Evolutionary conservation across 352 stramenopile genomes (phyloP).

Genomic region (Pythium dissimile): DNA sequence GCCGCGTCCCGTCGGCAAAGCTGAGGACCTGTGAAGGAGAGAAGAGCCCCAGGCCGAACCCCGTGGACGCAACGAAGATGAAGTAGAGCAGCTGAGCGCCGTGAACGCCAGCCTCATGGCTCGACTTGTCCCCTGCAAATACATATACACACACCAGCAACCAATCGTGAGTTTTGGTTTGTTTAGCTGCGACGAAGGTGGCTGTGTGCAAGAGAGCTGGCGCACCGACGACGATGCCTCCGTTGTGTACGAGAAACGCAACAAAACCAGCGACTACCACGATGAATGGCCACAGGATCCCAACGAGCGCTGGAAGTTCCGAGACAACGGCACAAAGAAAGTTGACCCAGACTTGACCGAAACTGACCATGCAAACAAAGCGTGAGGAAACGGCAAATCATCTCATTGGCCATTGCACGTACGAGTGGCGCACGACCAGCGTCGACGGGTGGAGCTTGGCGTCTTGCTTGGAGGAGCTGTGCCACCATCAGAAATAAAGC

Average conservation of each 20-base stretch:
- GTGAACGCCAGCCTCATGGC: slow-evolving; percentile 75
- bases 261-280: slow-evolving; percentile 49
- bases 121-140: slow-evolving; percentile 71
- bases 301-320: slow-evolving; percentile 49
- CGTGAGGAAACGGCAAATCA: neutral
- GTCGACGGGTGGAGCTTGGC: slow-evolving; percentile 8
- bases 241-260: slow-evolving; percentile 68
- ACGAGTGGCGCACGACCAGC: slow-evolving; percentile 11
- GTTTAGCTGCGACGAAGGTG: too few species aligned
- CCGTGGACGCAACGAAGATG: slow-evolving; percentile 50
- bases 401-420: neutral
- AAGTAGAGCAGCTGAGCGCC: slow-evolving; percentile 79
- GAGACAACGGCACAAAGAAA: slow-evolving; percentile 52
- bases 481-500: neutral
- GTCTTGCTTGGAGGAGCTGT: slow-evolving; percentile 21
- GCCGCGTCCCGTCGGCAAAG: slow-evolving; percentile 37
- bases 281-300: slow-evolving; percentile 71
- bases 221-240: slow-evolving; percentile 78
- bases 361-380: slow-evolving; percentile 17
- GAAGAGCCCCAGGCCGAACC: slow-evolving; percentile 54
- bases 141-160: too few species aligned
- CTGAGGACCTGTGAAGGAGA: slow-evolving; percentile 25
- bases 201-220: neutral
- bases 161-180: too few species aligned
- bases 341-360: slow-evolving; percentile 46